Base-by-base conservation (phyloP, 768 basidiomycete genomes). In the Boletus rufocinnamomeus region DNA sequence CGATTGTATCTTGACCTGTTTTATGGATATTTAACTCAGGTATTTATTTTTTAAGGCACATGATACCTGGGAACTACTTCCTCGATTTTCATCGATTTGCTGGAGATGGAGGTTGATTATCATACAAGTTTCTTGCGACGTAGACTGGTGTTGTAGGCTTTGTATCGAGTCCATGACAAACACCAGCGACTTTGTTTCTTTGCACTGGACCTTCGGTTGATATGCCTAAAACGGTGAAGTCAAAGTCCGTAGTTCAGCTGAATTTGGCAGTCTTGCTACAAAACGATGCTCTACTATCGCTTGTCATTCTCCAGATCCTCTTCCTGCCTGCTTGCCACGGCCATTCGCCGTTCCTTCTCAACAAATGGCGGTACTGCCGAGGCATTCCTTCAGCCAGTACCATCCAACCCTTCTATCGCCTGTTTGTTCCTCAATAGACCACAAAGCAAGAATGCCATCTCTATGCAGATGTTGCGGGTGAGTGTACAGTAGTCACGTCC, bases 361-460 rank as follows among this genome's bases (percentile, higher is more conserved):
- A 69, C 66, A 14, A 60, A 52, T 13, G 40, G 49, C 16, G 25
- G 28, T 40, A 51, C 60, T 21, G 54, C 70, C 6, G 76, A 77
- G 57, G 79, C 72, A 14, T 79, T 73, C 63, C 74, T 90, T 28
- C 81, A 87, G 66, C 79, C 80, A 21, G 67, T 84, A 17, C 62
- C 71, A 30, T 78, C 79, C 17, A 77, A 84, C 63, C 84, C 85
- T 9, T 91, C 91, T 9, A 79, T 94, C 50, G 79, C 82, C 21
- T 88, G 81, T 63, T 79, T 95, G 21, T 84, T 84, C n/a, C 82
- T 95, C 57, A 90, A 95, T 68, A 79, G 91, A 58, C 90, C 92
- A 9, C 80, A 88, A 63, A 86, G 84, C 65, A 93, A 87, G 80
- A 96, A 96, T 75, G 92, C 94, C 23, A 91, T 96, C 46, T 94